Conservation (phyloP, 805 yeast species). For the Ogataea zsoltii region DNA sequence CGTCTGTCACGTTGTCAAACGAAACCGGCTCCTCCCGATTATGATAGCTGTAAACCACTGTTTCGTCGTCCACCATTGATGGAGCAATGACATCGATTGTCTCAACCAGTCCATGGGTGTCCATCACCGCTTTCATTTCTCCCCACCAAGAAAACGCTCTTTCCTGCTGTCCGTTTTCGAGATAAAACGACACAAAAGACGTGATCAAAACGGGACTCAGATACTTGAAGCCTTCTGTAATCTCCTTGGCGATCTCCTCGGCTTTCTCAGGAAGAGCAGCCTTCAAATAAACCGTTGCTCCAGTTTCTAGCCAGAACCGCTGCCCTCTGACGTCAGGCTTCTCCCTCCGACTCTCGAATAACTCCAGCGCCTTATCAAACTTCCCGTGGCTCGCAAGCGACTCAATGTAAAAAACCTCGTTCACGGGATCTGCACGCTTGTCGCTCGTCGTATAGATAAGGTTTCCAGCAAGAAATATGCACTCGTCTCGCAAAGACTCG, state of each 20-base stretch:
- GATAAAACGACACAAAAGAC: slow-evolving; percentile 36
- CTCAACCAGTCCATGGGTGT: slow-evolving; percentile 27
- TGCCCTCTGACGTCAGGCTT: slow-evolving; percentile 37
- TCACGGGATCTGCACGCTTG: slow-evolving; percentile 50
- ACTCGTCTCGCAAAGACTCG: slow-evolving; percentile 33
- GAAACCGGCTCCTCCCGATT: slow-evolving; percentile 32
- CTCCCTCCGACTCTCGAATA: slow-evolving; percentile 37
- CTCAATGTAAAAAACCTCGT: slow-evolving; percentile 51
- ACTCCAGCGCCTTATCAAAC: slow-evolving; percentile 36
- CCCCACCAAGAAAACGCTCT: slow-evolving; percentile 38
- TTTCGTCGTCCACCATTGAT: slow-evolving; percentile 22
- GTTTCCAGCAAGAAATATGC: slow-evolving; percentile 42
- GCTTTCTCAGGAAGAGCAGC: slow-evolving; percentile 38
- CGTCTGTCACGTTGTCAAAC: slow-evolving; percentile 28
- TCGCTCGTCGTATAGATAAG: slow-evolving; percentile 42
- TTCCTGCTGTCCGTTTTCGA: slow-evolving; percentile 26
- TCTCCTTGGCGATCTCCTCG: slow-evolving; percentile 33
- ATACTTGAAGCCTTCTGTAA: slow-evolving; percentile 34
- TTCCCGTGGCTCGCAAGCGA: slow-evolving; percentile 39
- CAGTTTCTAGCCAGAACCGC: slow-evolving; percentile 55
- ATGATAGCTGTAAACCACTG: slow-evolving; percentile 28
- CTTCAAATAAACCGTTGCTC: slow-evolving; percentile 42
- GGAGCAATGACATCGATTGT: slow-evolving; percentile 19
- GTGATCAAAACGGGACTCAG: slow-evolving; percentile 39
- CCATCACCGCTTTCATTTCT: slow-evolving; percentile 27